Conservation (phyloP, 2,329 filamentous ascomycete species). For the Colletotrichum agaves region DNA sequence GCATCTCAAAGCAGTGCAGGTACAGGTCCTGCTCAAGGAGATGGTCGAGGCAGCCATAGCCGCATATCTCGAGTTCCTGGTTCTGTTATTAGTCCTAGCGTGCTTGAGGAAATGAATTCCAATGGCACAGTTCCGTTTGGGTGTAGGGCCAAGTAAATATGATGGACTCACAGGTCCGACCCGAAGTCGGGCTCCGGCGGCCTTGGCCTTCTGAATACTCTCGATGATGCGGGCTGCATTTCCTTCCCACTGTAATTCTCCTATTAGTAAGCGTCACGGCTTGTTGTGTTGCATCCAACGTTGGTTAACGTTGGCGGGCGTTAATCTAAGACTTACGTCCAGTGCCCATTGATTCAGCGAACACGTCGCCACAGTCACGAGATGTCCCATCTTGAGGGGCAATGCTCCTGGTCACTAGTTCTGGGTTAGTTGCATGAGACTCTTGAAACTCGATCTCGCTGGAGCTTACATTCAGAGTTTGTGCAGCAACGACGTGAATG, state of each 20-base stretch:
- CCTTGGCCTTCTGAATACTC: conserved; percentile 59
- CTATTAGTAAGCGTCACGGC: not conserved
- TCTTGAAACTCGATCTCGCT: not conserved
- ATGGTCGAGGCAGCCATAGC: conserved; percentile 50
- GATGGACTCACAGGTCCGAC: conserved; percentile 61
- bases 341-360: conserved; percentile 56
- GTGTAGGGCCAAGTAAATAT: not conserved
- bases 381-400: conserved; percentile 29
- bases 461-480: not conserved
- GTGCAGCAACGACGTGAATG: too few species aligned
- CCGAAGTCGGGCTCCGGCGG: conserved; percentile 59
- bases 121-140: too few species aligned
- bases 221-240: conserved; percentile 71
- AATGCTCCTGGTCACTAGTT: not conserved
- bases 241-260: conserved; percentile 53
- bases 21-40: conserved; percentile 63
- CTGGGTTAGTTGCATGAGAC: not conserved
- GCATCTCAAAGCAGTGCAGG: conserved; percentile 70
- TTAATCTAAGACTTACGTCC: conserved; percentile 50
- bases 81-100: not conserved
- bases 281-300: conserved; percentile 44
- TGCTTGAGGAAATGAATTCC: too few species aligned
- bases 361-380: conserved; percentile 51
- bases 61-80: conserved; percentile 62
- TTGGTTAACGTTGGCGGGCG: not conserved